A percentile compares a stretch with the other conserved stretches of the same genome.
Evolutionary conservation across 2,329 filamentous ascomycete genomes (phyloP).

Genomic region (Neonectria hederae): DNA sequence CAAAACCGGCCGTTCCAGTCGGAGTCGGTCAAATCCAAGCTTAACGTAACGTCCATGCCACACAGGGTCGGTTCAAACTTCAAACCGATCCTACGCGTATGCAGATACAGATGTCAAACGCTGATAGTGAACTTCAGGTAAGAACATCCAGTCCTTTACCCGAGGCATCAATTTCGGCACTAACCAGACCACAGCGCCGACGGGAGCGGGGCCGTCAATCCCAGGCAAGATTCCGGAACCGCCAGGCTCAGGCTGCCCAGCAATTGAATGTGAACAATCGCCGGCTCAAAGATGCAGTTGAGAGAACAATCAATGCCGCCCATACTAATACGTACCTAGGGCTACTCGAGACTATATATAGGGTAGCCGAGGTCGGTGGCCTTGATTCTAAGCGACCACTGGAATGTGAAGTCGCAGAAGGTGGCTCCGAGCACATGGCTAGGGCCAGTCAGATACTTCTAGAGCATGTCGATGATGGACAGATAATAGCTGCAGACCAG

Average conservation of each 20-base stretch:
- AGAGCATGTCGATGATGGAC: not conserved
- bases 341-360: conserved; percentile 13
- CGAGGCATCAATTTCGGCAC: not conserved
- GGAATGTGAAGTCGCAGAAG: rapidly evolving
- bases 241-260: conserved; percentile 35
- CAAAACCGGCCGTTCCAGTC: not conserved
- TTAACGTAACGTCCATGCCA: not conserved
- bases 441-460: not conserved
- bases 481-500: not conserved
- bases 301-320: conserved; percentile 1
- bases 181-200: conserved; percentile 27
- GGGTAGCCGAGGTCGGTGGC: conserved; percentile 17
- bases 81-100: not conserved
- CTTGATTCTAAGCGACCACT: not conserved
- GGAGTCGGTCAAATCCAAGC: conserved; percentile 11
- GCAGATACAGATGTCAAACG: not conserved
- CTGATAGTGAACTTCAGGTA: conserved; percentile 12
- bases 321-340: conserved; percentile 19
- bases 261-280: conserved; percentile 35
- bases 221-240: conserved; percentile 46
- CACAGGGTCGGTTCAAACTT: not conserved
- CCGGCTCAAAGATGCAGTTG: conserved; percentile 11
- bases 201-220: conserved; percentile 44
- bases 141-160: not conserved
- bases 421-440: not conserved